Evolutionary conservation across 75 land plant genomes (phyloP), one percentile per base, ranked within the genome.

Genomic region (Sequoia sempervirens): DNA sequence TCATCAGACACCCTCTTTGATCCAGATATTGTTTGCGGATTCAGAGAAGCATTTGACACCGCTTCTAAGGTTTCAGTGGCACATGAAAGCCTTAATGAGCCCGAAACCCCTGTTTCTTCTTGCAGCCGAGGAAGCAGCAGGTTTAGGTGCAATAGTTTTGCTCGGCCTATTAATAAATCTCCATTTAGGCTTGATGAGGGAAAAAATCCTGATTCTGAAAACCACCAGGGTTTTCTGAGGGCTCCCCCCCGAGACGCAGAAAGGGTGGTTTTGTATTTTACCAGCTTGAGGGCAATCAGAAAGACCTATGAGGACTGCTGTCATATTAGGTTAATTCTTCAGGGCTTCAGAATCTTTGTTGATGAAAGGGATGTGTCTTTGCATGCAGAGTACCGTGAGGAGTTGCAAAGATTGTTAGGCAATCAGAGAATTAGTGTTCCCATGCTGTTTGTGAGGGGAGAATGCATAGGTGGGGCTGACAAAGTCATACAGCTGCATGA

Each of bases 271-370:
- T 20, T 95, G 79, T 95, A 95, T 86, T 94, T 90, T 88, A 95
- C 97, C 9, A 94, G 98, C 85, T 84, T 96, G 6, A 43, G 96
- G 78, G 98, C 95, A 23, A 86, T 96, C 40, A 84, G 98, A 84
- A 93, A 94, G 87, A 96, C 96, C 30, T 96, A 89, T 75, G 96
- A 94, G 85, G 98, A 94, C 56, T 96, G 98, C 85, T 91, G 92
- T 64, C 43, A 86, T 52, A 91, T 92, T 18, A 86, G 94, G 64
- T 38, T 88, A 82, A 92, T 95, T 5, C 82, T 96, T 4, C 89
- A 86, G 61, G 86, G 93, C 14, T 83, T 89, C 54, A 88, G 94
- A 2, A 82, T 93, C 17, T 82, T 88, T 11, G 87, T 96, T 34
- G 98, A 96, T 80, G 98, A 96, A 82, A 82, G 98, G 87, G 98